Conservation (phyloP, 2,329 filamentous ascomycete genomes). For the Exophiala dermatitidis region DNA sequence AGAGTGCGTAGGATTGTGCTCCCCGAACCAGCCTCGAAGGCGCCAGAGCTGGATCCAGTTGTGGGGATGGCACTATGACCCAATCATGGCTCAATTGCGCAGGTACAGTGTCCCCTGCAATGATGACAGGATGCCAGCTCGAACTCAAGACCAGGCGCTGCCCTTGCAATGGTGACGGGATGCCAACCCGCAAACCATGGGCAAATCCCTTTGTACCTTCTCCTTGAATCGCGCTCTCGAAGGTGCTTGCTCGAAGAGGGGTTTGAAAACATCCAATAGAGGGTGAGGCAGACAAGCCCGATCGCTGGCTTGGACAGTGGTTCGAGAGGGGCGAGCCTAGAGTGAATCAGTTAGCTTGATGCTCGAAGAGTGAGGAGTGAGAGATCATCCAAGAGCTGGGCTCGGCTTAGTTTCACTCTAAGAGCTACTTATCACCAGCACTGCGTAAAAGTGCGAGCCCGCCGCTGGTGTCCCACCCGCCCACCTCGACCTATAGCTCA, state of each 20-base stretch:
- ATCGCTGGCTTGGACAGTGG: not conserved
- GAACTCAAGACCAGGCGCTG: constrained; percentile 8
- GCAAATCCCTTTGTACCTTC: not conserved
- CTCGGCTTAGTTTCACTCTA: not conserved
- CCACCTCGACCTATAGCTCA: not conserved
- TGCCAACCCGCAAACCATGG: not conserved
- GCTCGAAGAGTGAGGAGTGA: not conserved
- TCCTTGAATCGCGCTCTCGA: not conserved
- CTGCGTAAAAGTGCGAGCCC: not conserved
- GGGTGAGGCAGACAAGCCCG: not conserved
- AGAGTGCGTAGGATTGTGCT: constrained; percentile 4
- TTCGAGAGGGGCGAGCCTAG: not conserved
- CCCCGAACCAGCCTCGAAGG: constrained; percentile 4
- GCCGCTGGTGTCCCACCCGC: not conserved
- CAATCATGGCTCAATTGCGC: constrained; percentile 4
- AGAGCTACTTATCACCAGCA: not conserved
- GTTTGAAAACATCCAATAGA: not conserved
- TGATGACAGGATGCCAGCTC: constrained; percentile 9
- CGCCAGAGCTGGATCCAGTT: constrained; percentile 8
- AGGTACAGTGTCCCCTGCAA: constrained; percentile 7
- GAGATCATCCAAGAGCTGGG: not conserved
- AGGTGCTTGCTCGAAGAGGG: not conserved
- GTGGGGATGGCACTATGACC: constrained; percentile 9
- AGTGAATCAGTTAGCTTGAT: not conserved
- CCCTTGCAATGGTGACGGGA: constrained; percentile 5